Evolutionary conservation across 108 stramenopile species (phyloP).

Genomic region (Aurantiochytrium sp.): DNA sequence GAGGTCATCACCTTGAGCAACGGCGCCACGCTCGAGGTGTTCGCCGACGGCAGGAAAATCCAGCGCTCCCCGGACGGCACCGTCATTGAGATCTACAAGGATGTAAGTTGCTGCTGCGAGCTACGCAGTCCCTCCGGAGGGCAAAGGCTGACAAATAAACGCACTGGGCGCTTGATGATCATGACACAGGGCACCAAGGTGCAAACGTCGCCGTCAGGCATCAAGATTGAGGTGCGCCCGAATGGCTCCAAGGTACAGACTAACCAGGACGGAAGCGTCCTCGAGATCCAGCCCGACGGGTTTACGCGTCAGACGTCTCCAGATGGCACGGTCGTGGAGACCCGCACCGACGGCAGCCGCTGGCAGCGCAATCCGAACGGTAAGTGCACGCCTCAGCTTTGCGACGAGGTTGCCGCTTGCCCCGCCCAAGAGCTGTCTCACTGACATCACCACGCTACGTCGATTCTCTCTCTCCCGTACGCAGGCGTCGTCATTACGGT

Average conservation of each 20-base stretch:
- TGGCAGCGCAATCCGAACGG: not conserved
- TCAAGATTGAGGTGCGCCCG: not conserved
- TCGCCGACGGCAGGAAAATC: not conserved
- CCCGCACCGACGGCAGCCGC: not conserved
- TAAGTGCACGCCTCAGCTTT: too few relatives aligned
- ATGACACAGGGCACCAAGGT: not conserved
- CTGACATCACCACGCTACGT: too few relatives aligned
- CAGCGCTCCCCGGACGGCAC: slow-evolving; percentile 11
- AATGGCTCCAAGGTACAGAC: not conserved
- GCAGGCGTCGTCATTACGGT: not conserved
- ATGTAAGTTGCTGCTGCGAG: not conserved
- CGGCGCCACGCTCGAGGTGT: not conserved
- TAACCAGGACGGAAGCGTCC: not conserved
- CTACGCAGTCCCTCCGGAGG: too few relatives aligned
- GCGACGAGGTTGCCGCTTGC: too few relatives aligned
- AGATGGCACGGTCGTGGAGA: not conserved
- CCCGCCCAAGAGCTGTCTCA: too few relatives aligned
- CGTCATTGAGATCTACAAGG: not conserved
- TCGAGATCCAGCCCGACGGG: not conserved
- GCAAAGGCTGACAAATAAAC: too few relatives aligned
- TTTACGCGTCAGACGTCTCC: not conserved
- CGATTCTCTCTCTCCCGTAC: too few relatives aligned
- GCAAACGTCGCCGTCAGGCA: not conserved
- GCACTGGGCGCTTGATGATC: too few relatives aligned
- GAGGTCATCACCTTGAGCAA: not conserved